phyloP scores from a whole-genome alignment of 495 filamentous ascomycete genomes.

The Trichoderma orchidacearum region DNA sequence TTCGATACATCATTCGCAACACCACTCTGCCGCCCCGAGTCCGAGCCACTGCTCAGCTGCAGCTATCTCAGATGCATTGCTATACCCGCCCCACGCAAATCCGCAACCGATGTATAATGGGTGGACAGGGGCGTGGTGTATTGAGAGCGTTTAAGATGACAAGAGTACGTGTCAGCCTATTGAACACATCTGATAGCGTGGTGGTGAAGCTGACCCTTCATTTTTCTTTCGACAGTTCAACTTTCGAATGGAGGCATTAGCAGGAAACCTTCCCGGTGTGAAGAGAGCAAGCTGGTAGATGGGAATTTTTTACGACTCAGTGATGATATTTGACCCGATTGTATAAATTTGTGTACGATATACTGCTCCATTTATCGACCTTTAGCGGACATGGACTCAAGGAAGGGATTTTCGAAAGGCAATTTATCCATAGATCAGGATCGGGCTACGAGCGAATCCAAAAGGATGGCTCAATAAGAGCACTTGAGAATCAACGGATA shows the following conservation, averaged over 20 bases:
- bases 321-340: background rate
- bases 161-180: constrained; percentile 46
- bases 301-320: background rate
- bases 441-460: too few species aligned
- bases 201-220: background rate
- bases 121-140: constrained; percentile 74
- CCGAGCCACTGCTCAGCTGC: constrained; percentile 79
- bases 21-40: constrained; percentile 67
- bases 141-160: constrained; percentile 82
- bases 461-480: too few species aligned
- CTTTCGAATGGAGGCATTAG: constrained; percentile 79
- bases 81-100: constrained; percentile 91
- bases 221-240: constrained; percentile 52
- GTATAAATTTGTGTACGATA: constrained; percentile 1
- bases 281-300: constrained; percentile 89
- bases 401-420: too few species aligned
- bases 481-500: too few species aligned
- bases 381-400: too few species aligned
- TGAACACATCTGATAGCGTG: background rate
- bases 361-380: too few species aligned
- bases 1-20: constrained; percentile 89
- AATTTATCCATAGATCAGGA: too few species aligned
- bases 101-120: constrained; percentile 79
- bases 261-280: constrained; percentile 82
- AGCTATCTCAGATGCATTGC: constrained; percentile 86